Conservation (phyloP, 176 grass and related monocot genomes). For the Thalia dealbata region DNA sequence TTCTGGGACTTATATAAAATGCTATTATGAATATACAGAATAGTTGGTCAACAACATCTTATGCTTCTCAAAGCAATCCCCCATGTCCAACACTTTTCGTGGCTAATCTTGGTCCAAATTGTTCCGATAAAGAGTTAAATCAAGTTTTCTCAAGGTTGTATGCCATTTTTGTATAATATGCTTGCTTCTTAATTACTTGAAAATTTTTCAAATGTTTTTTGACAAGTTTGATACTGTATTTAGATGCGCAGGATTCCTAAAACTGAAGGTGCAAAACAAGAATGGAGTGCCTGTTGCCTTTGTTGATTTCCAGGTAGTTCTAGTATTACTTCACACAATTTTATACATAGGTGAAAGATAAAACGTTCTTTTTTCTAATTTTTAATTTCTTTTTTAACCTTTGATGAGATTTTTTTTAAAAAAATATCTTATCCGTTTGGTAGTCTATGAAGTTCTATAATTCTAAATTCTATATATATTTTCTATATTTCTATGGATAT, state of each 20-base stretch:
- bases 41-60: conserved; percentile 23
- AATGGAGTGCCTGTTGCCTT: conserved; percentile 77
- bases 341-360: not conserved
- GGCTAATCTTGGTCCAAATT: conserved; percentile 67
- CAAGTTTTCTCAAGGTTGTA: conserved; percentile 80
- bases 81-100: conserved; percentile 89
- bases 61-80: conserved; percentile 59
- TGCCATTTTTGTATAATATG: not conserved
- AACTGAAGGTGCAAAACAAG: conserved; percentile 88
- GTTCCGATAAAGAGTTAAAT: conserved; percentile 57
- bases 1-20: conserved; percentile 5
- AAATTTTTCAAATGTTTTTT: conserved; percentile 13
- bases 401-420: too few relatives aligned
- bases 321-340: not conserved
- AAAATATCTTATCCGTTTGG: too few relatives aligned
- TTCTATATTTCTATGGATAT: too few relatives aligned
- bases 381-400: too few relatives aligned
- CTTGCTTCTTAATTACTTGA: not conserved
- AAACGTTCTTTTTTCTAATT: not conserved
- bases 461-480: too few relatives aligned
- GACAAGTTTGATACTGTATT: conserved; percentile 17
- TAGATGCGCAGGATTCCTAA: conserved; percentile 78
- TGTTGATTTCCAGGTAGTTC: conserved; percentile 81
- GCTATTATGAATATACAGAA: not conserved
- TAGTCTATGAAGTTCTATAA: too few relatives aligned